Conservation (phyloP, 768 basidiomycete genomes). For the Baorangia bicolor region DNA sequence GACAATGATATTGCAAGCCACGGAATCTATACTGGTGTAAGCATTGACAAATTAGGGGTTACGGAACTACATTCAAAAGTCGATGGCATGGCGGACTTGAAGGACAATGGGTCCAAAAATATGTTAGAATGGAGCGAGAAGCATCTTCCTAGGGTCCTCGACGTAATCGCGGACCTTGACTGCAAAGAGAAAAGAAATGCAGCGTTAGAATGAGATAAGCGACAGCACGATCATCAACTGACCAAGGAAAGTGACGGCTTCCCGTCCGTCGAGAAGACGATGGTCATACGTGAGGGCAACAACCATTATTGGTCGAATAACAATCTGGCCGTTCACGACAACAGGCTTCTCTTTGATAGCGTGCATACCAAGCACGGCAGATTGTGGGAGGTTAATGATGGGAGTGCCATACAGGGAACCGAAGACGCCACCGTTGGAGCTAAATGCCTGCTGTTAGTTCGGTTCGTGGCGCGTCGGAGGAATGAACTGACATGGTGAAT, state of each 20-base stretch:
- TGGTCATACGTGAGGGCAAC: slow-evolving; percentile 95
- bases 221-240: slow-evolving; percentile 29
- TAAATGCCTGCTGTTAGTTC: slow-evolving; percentile 30
- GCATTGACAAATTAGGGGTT: slow-evolving; percentile 10
- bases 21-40: slow-evolving; percentile 8
- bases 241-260: slow-evolving; percentile 98
- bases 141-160: slow-evolving; percentile 93
- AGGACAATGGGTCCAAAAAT: background rate
- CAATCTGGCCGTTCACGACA: slow-evolving; percentile 93
- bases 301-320: slow-evolving; percentile 96
- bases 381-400: slow-evolving; percentile 95
- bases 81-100: background rate
- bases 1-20: background rate
- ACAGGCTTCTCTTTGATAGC: slow-evolving; percentile 88
- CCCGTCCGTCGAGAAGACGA: slow-evolving; percentile 90
- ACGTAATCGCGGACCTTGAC: slow-evolving; percentile 93
- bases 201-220: slow-evolving; percentile 1
- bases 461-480: background rate
- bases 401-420: slow-evolving; percentile 98
- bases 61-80: slow-evolving; percentile 8
- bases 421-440: slow-evolving; percentile 98
- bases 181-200: slow-evolving; percentile 27
- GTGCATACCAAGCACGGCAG: slow-evolving; percentile 97
- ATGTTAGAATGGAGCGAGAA: slow-evolving; percentile 44
- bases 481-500: slow-evolving; percentile 85